phyloP scores from a whole-genome alignment of 495 filamentous ascomycete species.

The Hypoxylon crocopeplum region DNA sequence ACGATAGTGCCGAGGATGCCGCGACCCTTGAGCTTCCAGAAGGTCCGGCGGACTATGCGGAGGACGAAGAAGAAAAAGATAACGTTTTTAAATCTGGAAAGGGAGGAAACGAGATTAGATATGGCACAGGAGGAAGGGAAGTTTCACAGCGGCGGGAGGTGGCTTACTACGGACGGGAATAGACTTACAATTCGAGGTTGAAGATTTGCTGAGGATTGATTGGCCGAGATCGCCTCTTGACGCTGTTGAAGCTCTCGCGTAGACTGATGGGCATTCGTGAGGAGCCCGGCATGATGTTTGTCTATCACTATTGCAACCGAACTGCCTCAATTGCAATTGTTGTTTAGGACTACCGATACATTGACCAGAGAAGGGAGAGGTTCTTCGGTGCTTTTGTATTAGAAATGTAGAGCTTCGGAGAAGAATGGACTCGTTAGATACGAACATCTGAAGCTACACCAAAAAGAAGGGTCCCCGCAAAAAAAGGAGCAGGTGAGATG shows the following conservation, averaged over 20 bases:
- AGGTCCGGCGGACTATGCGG: constrained; percentile 80
- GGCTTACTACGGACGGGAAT: not conserved
- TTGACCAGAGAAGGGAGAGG: not conserved
- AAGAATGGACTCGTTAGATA: not conserved
- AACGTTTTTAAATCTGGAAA: constrained; percentile 77
- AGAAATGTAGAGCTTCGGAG: too few species aligned
- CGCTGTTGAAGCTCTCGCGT: constrained; percentile 64
- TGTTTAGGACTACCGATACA: constrained; percentile 10
- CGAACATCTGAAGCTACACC: constrained; percentile 10
- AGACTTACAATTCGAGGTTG: constrained; percentile 82
- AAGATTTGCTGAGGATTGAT: constrained; percentile 66
- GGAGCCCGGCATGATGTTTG: constrained; percentile 62
- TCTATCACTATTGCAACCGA: constrained; percentile 2
- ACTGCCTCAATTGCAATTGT: constrained; percentile 29
- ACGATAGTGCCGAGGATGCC: constrained; percentile 80
- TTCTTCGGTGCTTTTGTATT: not conserved
- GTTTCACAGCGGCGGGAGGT: constrained; percentile 5
- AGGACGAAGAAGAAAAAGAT: constrained; percentile 90
- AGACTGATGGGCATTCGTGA: constrained; percentile 73
- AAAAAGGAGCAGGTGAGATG: constrained; percentile 18
- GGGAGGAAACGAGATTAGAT: not conserved
- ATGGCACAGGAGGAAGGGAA: not conserved
- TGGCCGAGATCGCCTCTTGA: constrained; percentile 58
- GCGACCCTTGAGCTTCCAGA: constrained; percentile 85
- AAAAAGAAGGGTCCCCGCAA: constrained; percentile 12